These are phyloP conservation scores for Colletotrichum sp. DNA, from an alignment of 2,329 filamentous ascomycete species.

Conservation along the genomic window DNA sequence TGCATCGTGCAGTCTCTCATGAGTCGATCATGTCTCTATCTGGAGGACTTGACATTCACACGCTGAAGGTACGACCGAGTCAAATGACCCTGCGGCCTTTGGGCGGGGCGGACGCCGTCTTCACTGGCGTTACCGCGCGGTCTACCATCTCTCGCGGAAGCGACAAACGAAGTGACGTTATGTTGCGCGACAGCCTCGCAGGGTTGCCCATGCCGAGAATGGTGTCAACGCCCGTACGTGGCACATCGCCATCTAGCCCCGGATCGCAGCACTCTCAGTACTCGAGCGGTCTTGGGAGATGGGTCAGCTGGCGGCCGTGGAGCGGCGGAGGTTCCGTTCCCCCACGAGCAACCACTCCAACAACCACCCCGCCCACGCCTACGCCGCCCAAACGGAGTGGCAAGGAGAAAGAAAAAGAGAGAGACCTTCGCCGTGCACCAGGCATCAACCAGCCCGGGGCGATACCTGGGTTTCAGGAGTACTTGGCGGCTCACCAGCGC, in stretches of 20 bases:
- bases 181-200: conserved; percentile 62
- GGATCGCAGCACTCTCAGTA: conserved; percentile 27
- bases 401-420: conserved; percentile 35
- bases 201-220: conserved; percentile 39
- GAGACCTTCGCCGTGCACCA: conserved; percentile 56
- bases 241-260: conserved; percentile 31
- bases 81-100: conserved; percentile 68
- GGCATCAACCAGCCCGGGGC: conserved; percentile 82
- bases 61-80: conserved; percentile 75
- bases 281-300: conserved; percentile 41
- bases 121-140: conserved; percentile 64
- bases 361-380: conserved; percentile 21
- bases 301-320: conserved; percentile 57
- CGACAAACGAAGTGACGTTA: conserved; percentile 55
- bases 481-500: conserved; percentile 54
- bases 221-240: conserved; percentile 32
- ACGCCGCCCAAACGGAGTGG: conserved; percentile 14
- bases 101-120: conserved; percentile 59
- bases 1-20: conserved; percentile 77
- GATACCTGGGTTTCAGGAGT: conserved; percentile 73
- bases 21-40: conserved; percentile 89
- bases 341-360: neutral
- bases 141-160: conserved; percentile 58
- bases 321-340: conserved; percentile 25
- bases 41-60: conserved; percentile 90